Evolutionary conservation across 148 eudicot genomes (phyloP).

Genomic region (Oxyria digyna): DNA sequence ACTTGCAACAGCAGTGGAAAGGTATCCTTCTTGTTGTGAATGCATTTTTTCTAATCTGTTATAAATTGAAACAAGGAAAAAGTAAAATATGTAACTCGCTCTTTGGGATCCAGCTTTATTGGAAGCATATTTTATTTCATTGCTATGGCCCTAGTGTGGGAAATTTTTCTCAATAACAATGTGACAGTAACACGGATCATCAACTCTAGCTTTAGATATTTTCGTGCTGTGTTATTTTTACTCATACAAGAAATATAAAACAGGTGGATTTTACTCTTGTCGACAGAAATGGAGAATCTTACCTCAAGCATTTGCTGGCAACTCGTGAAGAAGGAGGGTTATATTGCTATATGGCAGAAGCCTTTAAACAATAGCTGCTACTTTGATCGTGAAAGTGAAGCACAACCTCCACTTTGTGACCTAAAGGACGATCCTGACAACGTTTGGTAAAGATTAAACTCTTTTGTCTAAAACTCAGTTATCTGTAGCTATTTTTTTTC

Average conservation of each 20-base stretch:
- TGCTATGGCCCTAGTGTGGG: neutral
- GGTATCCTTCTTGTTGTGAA: constrained; percentile 19
- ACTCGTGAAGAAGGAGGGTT: constrained; percentile 51
- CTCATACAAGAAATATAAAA: neutral
- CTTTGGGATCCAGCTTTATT: neutral
- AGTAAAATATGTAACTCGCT: neutral
- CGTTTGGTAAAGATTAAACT: constrained; percentile 40
- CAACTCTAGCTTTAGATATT: neutral
- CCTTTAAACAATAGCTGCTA: constrained; percentile 71
- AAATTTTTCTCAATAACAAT: neutral
- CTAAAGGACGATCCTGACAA: constrained; percentile 47
- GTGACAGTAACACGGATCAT: neutral
- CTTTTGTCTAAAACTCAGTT: neutral
- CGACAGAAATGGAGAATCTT: constrained; percentile 65
- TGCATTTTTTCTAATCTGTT: neutral
- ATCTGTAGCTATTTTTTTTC: neutral
- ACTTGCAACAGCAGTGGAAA: constrained; percentile 47
- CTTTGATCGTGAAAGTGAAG: constrained; percentile 29
- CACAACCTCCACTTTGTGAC: constrained; percentile 49
- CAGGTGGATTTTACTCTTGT: neutral
- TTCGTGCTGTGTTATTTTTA: neutral
- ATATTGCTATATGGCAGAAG: constrained; percentile 68
- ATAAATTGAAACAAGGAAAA: neutral
- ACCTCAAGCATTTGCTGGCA: constrained; percentile 54
- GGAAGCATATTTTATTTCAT: neutral